phyloP scores from a whole-genome alignment of 2,329 filamentous ascomycete genomes.

The Fusarium scirpi region DNA sequence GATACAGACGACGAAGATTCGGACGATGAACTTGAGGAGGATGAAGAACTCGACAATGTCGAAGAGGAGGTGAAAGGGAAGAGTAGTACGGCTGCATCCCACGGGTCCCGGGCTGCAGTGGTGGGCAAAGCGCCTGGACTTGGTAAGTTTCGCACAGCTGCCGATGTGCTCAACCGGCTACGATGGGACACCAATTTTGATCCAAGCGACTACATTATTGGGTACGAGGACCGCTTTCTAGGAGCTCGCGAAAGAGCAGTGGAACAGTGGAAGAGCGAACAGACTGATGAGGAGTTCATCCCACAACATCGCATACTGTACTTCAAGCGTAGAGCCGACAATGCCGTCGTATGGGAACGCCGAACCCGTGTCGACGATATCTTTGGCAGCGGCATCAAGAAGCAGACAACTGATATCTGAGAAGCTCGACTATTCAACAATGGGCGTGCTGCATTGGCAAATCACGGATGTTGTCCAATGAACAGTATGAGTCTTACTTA shows the following conservation, averaged over 20 bases:
- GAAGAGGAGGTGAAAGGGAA: conserved; percentile 17
- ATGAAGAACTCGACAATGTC: conserved; percentile 45
- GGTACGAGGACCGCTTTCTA: conserved; percentile 71
- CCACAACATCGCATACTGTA: conserved; percentile 73
- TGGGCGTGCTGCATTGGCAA: conserved; percentile 19
- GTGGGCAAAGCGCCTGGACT: conserved; percentile 48
- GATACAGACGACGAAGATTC: conserved; percentile 55
- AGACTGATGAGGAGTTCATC: conserved; percentile 75
- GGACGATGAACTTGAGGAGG: conserved; percentile 58
- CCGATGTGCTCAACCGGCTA: conserved; percentile 69
- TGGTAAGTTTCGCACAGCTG: conserved; percentile 66
- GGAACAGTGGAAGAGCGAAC: conserved; percentile 69
- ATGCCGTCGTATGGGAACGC: conserved; percentile 67
- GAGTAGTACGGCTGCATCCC: conserved; percentile 8
- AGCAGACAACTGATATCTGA: conserved; percentile 12
- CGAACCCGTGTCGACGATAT: conserved; percentile 64
- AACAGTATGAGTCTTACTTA: conserved; percentile 7
- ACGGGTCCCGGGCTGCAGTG: conserved; percentile 28
- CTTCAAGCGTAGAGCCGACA: conserved; percentile 67
- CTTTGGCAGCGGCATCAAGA: conserved; percentile 65
- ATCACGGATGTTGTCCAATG: conserved; percentile 4
- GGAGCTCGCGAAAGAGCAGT: conserved; percentile 66
- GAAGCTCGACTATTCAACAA: conserved; percentile 4
- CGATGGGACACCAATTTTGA: conserved; percentile 70
- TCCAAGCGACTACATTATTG: conserved; percentile 65